Evolutionary conservation across 2,329 filamentous ascomycete genomes (phyloP).

Genomic region (Nannizziopsis barbatae): DNA sequence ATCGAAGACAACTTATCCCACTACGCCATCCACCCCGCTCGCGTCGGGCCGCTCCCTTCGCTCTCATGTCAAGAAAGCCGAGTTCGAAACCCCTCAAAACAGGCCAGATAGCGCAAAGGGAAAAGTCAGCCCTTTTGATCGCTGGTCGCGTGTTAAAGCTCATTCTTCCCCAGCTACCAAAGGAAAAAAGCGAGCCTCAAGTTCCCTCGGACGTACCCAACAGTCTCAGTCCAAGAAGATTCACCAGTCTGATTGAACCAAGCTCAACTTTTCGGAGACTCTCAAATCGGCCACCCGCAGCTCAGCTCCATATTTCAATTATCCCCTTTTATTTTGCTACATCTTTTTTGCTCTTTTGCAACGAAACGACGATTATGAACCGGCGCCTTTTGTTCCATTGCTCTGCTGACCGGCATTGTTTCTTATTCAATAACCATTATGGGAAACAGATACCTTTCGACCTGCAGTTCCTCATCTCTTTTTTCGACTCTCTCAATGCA

Average conservation of each 20-base stretch:
- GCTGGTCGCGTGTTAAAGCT: conserved; percentile 30
- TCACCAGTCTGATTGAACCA: conserved; percentile 6
- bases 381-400: not conserved
- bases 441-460: no score
- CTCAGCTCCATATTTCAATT: not conserved
- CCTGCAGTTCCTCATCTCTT: conserved; percentile 7
- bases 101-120: conserved; percentile 21
- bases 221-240: conserved; percentile 12
- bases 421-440: conserved; percentile 2
- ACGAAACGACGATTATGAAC: conserved; percentile 10
- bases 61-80: conserved; percentile 22
- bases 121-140: conserved; percentile 29
- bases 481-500: not conserved
- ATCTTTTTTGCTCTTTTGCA: not conserved
- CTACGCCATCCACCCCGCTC: conserved; percentile 25
- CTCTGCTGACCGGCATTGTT: not conserved
- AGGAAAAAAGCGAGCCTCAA: conserved; percentile 29
- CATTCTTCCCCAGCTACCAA: conserved; percentile 18
- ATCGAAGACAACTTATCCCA: conserved; percentile 14
- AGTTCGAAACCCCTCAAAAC: conserved; percentile 19
- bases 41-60: conserved; percentile 27
- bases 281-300: not conserved
- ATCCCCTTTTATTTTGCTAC: not conserved
- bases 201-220: conserved; percentile 19
- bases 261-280: not conserved